phyloP scores from a whole-genome alignment of 2,329 filamentous ascomycete genomes.

The Curvularia lunata region DNA sequence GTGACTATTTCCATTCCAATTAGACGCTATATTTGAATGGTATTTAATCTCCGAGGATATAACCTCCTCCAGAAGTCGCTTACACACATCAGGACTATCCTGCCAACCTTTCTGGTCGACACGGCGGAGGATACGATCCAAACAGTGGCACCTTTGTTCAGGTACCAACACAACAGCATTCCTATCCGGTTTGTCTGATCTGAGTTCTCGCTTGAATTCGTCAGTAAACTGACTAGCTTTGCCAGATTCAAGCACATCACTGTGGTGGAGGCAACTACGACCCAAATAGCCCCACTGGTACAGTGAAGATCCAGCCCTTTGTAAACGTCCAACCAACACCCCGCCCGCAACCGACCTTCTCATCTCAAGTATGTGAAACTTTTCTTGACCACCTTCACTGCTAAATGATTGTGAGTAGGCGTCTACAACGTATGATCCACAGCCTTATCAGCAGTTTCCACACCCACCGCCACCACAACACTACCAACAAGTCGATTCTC shows the following conservation, averaged over 20 bases:
- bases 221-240: not conserved
- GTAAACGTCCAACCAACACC: constrained; percentile 18
- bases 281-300: constrained; percentile 19
- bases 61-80: not conserved
- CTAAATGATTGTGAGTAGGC: constrained; percentile 15
- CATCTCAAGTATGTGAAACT: constrained; percentile 17
- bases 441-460: constrained; percentile 10
- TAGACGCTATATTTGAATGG: constrained; percentile 20
- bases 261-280: constrained; percentile 26
- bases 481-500: constrained; percentile 9
- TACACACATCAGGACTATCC: constrained; percentile 27
- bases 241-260: constrained; percentile 9
- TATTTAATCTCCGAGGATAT: constrained; percentile 4
- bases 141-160: constrained; percentile 19
- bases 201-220: not conserved
- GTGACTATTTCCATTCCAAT: not conserved
- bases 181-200: constrained; percentile 10
- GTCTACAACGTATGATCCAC: constrained; percentile 11
- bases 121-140: constrained; percentile 34
- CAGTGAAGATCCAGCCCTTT: constrained; percentile 9
- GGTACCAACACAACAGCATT: constrained; percentile 8
- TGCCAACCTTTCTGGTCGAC: constrained; percentile 17
- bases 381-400: not conserved
- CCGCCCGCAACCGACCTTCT: constrained; percentile 13
- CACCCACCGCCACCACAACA: constrained; percentile 12